Conservation (phyloP, 495 filamentous ascomycete genomes). For the Aspergillus leporis region DNA sequence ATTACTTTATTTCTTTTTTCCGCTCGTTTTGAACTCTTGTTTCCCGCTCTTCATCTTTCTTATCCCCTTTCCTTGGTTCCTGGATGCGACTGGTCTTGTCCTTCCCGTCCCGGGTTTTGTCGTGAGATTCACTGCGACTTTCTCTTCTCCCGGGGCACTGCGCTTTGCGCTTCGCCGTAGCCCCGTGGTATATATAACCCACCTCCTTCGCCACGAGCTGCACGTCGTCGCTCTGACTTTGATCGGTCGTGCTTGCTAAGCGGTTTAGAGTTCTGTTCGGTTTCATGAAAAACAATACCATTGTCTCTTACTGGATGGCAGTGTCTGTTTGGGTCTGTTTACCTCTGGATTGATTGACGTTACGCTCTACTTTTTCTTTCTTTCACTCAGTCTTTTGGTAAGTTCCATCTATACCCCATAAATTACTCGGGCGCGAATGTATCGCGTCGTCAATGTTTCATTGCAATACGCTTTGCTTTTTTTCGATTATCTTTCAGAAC, state of each 20-base stretch:
- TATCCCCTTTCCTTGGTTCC: background rate
- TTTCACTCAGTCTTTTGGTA: conserved; percentile 1
- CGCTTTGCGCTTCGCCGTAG: conserved; percentile 15
- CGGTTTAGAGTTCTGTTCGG: background rate
- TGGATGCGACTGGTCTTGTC: conserved; percentile 15
- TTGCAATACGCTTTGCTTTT: background rate
- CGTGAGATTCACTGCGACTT: conserved; percentile 1
- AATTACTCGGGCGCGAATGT: background rate
- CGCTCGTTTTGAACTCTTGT: conserved; percentile 5
- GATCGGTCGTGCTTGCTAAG: conserved; percentile 7
- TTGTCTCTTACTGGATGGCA: conserved; percentile 5
- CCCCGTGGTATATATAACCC: conserved; percentile 11
- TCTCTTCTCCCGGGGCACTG: conserved; percentile 4
- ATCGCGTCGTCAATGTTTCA: background rate
- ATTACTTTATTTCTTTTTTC: conserved; percentile 8
- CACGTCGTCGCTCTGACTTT: background rate
- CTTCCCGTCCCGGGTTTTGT: background rate
- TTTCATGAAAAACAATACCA: conserved; percentile 1
- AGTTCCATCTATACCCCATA: background rate
- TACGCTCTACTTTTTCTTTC: background rate
- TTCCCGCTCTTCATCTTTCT: conserved; percentile 1
- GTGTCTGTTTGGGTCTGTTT: conserved; percentile 4
- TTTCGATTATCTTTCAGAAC: background rate
- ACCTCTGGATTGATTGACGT: background rate
- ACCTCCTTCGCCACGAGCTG: conserved; percentile 1